These are phyloP conservation scores for Adansonia grandidieri DNA, from an alignment of 441 rosid species.

Conservation along the genomic window DNA sequence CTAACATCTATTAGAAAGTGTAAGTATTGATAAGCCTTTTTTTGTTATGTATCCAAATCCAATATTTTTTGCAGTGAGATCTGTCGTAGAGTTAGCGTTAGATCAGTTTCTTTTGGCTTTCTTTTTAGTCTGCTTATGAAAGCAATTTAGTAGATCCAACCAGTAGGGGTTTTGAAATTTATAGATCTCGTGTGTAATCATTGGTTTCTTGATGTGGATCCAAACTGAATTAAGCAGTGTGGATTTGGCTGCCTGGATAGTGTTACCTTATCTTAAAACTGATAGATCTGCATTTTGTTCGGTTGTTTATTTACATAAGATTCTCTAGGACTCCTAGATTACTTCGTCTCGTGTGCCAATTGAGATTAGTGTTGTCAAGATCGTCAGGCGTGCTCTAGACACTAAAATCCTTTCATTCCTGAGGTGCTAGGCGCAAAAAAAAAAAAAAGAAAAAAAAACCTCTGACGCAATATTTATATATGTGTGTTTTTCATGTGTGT, in stretches of 20 bases:
- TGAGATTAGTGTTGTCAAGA: too few relatives aligned
- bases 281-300: conserved; percentile 8
- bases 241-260: background rate
- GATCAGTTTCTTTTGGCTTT: background rate
- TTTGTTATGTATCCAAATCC: background rate
- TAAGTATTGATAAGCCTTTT: background rate
- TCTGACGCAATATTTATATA: too few relatives aligned
- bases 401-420: too few relatives aligned
- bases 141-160: background rate
- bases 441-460: too few relatives aligned
- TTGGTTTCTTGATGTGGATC: background rate
- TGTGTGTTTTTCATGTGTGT: too few relatives aligned
- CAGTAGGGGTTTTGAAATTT: background rate
- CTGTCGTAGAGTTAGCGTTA: background rate
- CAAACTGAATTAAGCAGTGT: background rate
- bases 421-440: too few relatives aligned
- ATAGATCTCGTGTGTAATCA: background rate
- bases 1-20: background rate
- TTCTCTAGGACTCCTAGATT: background rate
- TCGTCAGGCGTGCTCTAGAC: too few relatives aligned
- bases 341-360: background rate
- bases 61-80: conserved; percentile 7
- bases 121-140: background rate
- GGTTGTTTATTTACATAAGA: background rate
- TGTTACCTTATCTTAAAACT: background rate